A percentile compares a stretch with the other conserved stretches of the same genome.
Evolutionary conservation across 208 protist species (phyloP).

Genomic region (Trypanosoma avium): DNA sequence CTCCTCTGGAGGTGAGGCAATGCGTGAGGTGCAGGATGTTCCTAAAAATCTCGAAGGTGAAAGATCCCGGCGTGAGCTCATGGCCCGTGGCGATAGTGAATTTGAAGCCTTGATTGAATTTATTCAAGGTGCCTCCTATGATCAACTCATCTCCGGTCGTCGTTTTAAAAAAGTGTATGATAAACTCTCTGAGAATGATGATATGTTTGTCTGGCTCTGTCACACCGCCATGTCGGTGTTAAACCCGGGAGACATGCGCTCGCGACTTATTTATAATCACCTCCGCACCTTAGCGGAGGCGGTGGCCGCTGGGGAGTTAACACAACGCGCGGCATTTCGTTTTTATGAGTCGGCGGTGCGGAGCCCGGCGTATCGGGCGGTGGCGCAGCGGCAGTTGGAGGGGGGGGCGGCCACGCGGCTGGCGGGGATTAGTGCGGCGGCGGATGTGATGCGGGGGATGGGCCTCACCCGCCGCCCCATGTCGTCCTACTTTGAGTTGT

Average conservation of each 20-base stretch:
- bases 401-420: conserved; percentile 79
- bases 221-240: conserved; percentile 91
- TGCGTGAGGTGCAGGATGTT: conserved; percentile 87
- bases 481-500: conserved; percentile 90
- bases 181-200: conserved; percentile 84
- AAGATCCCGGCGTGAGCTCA: conserved; percentile 64
- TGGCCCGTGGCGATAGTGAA: conserved; percentile 63
- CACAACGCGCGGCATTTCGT: conserved; percentile 83
- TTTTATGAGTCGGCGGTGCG: conserved; percentile 89
- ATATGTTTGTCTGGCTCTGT: conserved; percentile 91
- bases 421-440: conserved; percentile 80
- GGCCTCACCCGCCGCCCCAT: conserved; percentile 86
- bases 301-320: conserved; percentile 83
- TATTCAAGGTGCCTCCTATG: conserved; percentile 86
- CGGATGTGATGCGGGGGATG: conserved; percentile 87
- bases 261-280: conserved; percentile 84
- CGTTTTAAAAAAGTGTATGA: conserved; percentile 90
- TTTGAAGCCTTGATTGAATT: conserved; percentile 89
- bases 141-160: conserved; percentile 86
- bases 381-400: conserved; percentile 81
- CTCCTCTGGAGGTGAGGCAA: conserved; percentile 83
- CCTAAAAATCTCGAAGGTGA: conserved; percentile 77
- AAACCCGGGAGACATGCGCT: conserved; percentile 89
- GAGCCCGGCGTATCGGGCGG: conserved; percentile 84
- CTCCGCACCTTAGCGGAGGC: conserved; percentile 85